Evolutionary conservation across 2,329 filamentous ascomycete species (phyloP), one percentile per base, ranked within the genome.

Genomic region (Nemania serpens): DNA sequence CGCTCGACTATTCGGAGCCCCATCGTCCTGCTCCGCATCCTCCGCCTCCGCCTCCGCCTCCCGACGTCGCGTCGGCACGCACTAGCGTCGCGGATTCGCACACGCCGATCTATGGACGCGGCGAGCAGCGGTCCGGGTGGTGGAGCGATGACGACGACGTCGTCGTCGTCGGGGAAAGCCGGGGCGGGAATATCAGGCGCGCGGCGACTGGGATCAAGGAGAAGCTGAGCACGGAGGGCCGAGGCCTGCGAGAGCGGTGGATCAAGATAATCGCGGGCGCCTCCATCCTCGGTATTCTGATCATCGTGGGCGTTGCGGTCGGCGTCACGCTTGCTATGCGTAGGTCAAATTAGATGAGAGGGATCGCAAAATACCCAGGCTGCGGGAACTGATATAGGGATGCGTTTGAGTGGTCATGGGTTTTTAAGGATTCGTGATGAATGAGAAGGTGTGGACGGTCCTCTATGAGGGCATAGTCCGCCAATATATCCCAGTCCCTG

Each of bases 281-380:
- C 10, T 57, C 59, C 5, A 20, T 61, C 7, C 49, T 62, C 2
- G 61, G 45, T n/a, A 3, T 69, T n/a, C 55, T 68, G 36, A 55
- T 67, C 17, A 49, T 67, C 25, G 67, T 63, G 1, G 68, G 63
- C 10, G 54, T 70, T 9, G 59, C 55, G n/a, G 63, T 70, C 6
- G 68, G 67, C 29, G 62, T 68, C 15, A 58, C 58, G 37, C 13
- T 60, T 53, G n/a, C 61, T 52, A 2, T n/a, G 3, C 43, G 22
- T 12, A 12, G 25, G 25, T 7, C 4, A 7, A 39, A 4, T 12
- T 13, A 39, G 36, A 3, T 13, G 15, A 39, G 11, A n/a, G 36
- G 4, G 36, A 39, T 36, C 34, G 12, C 34, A 12, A 36, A 36
- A 29, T 7, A 29, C 25, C 25, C 25, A 29, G 25, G 25, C 25